phyloP scores from a whole-genome alignment of 2,329 filamentous ascomycete genomes.

The Monilinia aucupariae region DNA sequence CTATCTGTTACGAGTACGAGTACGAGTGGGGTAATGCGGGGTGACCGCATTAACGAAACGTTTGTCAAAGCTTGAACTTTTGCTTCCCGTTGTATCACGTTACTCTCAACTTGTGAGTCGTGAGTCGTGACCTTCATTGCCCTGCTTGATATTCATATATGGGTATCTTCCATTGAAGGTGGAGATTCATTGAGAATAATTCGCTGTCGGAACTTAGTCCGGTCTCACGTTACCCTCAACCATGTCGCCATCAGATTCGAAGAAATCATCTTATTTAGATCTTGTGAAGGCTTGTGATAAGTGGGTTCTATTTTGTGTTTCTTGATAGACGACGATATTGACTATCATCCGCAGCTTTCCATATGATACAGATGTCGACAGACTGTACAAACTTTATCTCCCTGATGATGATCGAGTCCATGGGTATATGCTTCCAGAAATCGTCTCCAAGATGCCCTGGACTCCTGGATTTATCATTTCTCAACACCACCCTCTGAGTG shows the following conservation, averaged over 20 bases:
- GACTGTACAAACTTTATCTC: slow-evolving; percentile 43
- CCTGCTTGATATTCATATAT: not conserved
- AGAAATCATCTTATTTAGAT: slow-evolving; percentile 32
- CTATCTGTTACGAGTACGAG: too few relatives aligned
- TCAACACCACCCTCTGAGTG: slow-evolving; percentile 28
- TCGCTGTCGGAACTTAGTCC: too few relatives aligned
- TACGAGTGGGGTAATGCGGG: too few relatives aligned
- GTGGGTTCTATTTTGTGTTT: slow-evolving; percentile 30
- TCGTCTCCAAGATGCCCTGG: slow-evolving; percentile 44
- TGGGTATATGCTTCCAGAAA: slow-evolving; percentile 45
- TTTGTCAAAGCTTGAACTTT: too few relatives aligned
- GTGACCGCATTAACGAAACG: too few relatives aligned
- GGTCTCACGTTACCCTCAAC: not conserved
- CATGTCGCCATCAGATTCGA: slow-evolving; percentile 3
- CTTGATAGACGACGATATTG: not conserved
- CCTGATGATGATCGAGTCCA: slow-evolving; percentile 43
- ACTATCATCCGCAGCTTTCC: slow-evolving; percentile 7
- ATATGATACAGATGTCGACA: slow-evolving; percentile 15
- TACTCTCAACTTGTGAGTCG: too few relatives aligned
- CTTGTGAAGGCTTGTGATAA: slow-evolving; percentile 41
- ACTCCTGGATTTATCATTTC: slow-evolving; percentile 38
- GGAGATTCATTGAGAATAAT: not conserved
- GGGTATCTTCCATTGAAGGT: not conserved
- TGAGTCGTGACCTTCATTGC: too few relatives aligned
- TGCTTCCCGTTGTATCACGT: too few relatives aligned